Percentiles rank a stretch among this genome's conserved stretches.
phyloP scores from a whole-genome alignment of 1,139 yeast species.

The Kodamaea ohmeri region DNA sequence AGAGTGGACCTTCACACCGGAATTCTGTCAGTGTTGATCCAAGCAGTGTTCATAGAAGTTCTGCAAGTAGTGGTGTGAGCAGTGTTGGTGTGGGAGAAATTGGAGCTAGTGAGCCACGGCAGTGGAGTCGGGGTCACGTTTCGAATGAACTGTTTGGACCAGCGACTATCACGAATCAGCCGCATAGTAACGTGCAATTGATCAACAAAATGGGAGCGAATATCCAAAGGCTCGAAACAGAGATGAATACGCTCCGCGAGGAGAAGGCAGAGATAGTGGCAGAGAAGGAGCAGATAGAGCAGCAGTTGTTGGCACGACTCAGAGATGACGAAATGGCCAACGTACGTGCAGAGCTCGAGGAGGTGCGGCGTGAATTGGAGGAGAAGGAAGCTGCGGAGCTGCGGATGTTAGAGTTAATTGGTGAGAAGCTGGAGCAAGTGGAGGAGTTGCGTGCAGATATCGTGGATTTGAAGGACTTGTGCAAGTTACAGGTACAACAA shows the following conservation, averaged over 20 bases:
- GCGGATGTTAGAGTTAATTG: conserved; percentile 70
- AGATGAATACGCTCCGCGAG: conserved; percentile 61
- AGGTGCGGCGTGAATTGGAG: conserved; percentile 36
- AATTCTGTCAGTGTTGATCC: too few species aligned
- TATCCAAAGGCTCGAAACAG: conserved; percentile 77
- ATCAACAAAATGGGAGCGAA: conserved; percentile 72
- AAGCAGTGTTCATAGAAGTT: too few species aligned
- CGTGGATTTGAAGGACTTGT: conserved; percentile 77
- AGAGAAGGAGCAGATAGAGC: conserved; percentile 67
- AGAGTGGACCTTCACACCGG: too few species aligned
- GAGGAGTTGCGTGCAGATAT: conserved; percentile 88
- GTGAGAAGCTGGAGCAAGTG: conserved; percentile 85
- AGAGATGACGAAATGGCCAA: conserved; percentile 49
- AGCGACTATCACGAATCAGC: conserved; percentile 4
- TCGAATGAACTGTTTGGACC: conserved; percentile 6
- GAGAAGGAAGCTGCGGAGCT: conserved; percentile 47
- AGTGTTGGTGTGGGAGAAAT: too few species aligned
- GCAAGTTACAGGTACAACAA: conserved; percentile 81
- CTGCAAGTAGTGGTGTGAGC: too few species aligned
- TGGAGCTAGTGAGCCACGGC: too few species aligned
- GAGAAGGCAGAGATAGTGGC: conserved; percentile 52
- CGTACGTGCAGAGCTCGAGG: conserved; percentile 34
- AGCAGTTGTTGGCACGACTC: conserved; percentile 50
- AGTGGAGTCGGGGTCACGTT: neutral
- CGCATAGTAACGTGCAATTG: conserved; percentile 48